Base-by-base conservation (phyloP, 306 rosid species). In the Citrullus mucosospermus region DNA sequence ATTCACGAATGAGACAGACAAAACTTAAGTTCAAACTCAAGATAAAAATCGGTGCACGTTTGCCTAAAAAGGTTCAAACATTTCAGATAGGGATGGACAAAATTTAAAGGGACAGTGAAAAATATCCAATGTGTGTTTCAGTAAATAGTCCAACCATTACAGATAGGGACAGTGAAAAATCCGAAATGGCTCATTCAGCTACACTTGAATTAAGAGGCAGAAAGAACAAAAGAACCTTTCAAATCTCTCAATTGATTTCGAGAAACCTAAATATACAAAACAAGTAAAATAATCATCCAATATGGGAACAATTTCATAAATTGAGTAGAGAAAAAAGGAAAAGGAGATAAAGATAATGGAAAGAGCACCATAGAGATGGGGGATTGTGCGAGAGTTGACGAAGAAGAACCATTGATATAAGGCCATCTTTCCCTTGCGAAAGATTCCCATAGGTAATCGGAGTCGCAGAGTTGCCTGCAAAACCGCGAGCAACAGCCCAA, bases 401-500 rank as follows among this genome's bases (percentile, higher is more conserved):
- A 78, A 44, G 92, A 67, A 14, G 86, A 58, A 22, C 34, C 77
- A 60, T 79, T 62, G 17, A 63, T 70, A 58, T 55, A 85, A 43
- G 93, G 88, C 98, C 97, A 93, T 88, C 96, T 80, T 62, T 84
- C 79, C 74, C 79, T 77, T 4, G 81, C 82, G 11, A 92, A 87
- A 82, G 85, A 66, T 68, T 87, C 86, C 98, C 98, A 94, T 39
- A 94, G 56, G 55, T 63, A 86, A 34, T 90, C 90, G 18, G 90
- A 82, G 75, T 54, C 79, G 78, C 91, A 90, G 9, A 89, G 73
- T 78, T 85, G 83, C 81, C 86, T 86, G 84, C 93, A 94, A 56
- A 87, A 87, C 79, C 85, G 88, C 6, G 91, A 94, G 81, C 94
- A 90, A 81, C 91, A 81, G 48, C 88, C 87, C 88, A 94, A 82